Conservation (phyloP, 768 basidiomycete genomes). For the Xerocomus potaroensis region DNA sequence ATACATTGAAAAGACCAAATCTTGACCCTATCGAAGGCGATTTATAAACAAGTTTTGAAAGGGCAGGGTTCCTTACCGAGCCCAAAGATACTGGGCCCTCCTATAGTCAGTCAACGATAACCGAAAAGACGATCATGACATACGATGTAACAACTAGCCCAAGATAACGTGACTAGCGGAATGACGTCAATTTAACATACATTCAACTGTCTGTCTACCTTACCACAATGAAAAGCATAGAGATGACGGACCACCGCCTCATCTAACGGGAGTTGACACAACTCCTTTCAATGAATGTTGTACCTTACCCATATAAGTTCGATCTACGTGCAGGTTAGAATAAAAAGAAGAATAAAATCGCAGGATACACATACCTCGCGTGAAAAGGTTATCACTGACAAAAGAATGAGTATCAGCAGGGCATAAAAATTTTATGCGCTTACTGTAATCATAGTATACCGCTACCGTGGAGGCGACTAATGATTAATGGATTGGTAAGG, state of each 20-base stretch:
- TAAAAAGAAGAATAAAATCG: too few species aligned
- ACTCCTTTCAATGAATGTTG: background rate
- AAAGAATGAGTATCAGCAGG: background rate
- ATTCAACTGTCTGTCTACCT: background rate
- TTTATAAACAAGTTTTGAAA: background rate
- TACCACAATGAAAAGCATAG: slow-evolving; percentile 12
- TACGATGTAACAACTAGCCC: slow-evolving; percentile 8
- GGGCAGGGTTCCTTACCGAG: slow-evolving; percentile 2
- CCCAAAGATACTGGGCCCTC: background rate
- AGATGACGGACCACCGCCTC: slow-evolving; percentile 9
- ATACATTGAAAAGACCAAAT: background rate
- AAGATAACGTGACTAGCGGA: slow-evolving; percentile 7
- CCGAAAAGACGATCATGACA: background rate
- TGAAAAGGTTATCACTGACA: slow-evolving; percentile 3
- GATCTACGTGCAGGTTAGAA: too few species aligned
- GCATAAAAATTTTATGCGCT: background rate
- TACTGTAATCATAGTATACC: slow-evolving; percentile 12
- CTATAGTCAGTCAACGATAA: background rate
- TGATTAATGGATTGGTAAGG: too few species aligned
- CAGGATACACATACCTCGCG: too few species aligned
- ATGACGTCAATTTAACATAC: background rate
- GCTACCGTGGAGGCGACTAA: slow-evolving; percentile 1
- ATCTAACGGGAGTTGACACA: background rate
- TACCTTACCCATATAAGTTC: slow-evolving; percentile 14
- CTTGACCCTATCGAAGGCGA: background rate